Percentiles rank a stretch among this genome's conserved stretches.
These are phyloP conservation scores for Catharanthus roseus DNA, from an alignment of 257 asterid species.

Conservation along the genomic window DNA sequence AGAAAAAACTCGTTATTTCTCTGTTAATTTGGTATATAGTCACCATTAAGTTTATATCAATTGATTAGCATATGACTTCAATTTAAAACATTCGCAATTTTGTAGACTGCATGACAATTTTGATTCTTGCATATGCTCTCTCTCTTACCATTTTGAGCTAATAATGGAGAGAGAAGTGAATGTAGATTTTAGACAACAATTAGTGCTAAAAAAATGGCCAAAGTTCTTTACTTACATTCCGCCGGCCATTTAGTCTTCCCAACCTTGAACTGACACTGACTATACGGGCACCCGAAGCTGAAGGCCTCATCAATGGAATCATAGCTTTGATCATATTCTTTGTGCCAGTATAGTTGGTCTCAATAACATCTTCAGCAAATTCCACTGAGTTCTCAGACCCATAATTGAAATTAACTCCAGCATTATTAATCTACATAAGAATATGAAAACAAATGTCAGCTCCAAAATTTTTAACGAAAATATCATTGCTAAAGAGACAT, in stretches of 20 bases:
- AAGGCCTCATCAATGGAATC: constrained; percentile 67
- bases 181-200: neutral
- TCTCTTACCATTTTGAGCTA: neutral
- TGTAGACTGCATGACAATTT: too few relatives aligned
- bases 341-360: constrained; percentile 79
- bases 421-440: constrained; percentile 67
- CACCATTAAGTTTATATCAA: too few relatives aligned
- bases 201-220: neutral
- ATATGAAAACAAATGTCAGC: neutral
- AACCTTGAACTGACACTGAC: constrained; percentile 74
- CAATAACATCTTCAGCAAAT: constrained; percentile 58
- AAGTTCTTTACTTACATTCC: constrained; percentile 47
- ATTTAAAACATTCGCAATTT: too few relatives aligned
- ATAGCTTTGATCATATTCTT: constrained; percentile 67
- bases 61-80: too few relatives aligned
- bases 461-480: neutral
- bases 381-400: constrained; percentile 75
- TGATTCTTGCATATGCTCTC: neutral
- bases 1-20: too few relatives aligned
- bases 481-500: too few relatives aligned
- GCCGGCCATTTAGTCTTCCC: constrained; percentile 79
- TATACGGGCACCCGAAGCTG: constrained; percentile 70
- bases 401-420: constrained; percentile 75
- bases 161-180: neutral
- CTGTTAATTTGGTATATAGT: too few relatives aligned